Conservation (phyloP, 768 basidiomycete species). For the Candolleomyces eurysporus region DNA sequence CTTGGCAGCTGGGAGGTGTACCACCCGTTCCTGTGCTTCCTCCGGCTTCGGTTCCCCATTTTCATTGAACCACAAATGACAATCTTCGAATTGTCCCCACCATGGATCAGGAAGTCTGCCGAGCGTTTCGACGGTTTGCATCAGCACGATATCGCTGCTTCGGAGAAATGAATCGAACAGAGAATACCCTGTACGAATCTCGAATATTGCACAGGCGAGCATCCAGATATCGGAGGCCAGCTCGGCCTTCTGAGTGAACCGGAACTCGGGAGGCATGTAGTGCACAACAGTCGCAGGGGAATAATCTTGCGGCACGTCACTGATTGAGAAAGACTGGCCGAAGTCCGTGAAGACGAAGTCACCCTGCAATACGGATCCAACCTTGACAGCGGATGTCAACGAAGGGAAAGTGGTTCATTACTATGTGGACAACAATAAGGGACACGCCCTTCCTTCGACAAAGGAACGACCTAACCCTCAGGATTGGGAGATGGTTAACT, state of each 20-base stretch:
- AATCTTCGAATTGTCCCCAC: conserved; percentile 33
- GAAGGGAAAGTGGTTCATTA: too few relatives aligned
- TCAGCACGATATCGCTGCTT: conserved; percentile 26
- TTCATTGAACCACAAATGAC: conserved; percentile 34
- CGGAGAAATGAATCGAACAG: conserved; percentile 39
- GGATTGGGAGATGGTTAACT: too few relatives aligned
- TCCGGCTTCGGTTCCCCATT: conserved; percentile 28
- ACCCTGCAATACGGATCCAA: conserved; percentile 24
- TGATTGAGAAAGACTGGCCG: conserved; percentile 31
- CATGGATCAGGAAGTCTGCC: conserved; percentile 41
- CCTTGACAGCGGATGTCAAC: too few relatives aligned
- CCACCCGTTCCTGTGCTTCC: conserved; percentile 19
- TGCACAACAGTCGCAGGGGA: conserved; percentile 27
- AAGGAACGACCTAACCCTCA: too few relatives aligned
- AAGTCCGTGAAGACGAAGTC: conserved; percentile 33
- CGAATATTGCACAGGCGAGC: conserved; percentile 40
- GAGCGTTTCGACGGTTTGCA: conserved; percentile 32
- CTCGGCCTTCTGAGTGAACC: conserved; percentile 28
- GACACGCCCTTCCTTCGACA: too few relatives aligned
- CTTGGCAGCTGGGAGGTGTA: conserved; percentile 18
- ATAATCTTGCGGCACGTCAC: conserved; percentile 25
- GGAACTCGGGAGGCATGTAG: conserved; percentile 35
- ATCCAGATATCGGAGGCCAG: conserved; percentile 38
- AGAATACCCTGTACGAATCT: conserved; percentile 39
- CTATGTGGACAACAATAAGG: too few relatives aligned